These are phyloP conservation scores for Colletotrichum truncatum DNA, from an alignment of 2,329 filamentous ascomycete genomes.

Conservation along the genomic window DNA sequence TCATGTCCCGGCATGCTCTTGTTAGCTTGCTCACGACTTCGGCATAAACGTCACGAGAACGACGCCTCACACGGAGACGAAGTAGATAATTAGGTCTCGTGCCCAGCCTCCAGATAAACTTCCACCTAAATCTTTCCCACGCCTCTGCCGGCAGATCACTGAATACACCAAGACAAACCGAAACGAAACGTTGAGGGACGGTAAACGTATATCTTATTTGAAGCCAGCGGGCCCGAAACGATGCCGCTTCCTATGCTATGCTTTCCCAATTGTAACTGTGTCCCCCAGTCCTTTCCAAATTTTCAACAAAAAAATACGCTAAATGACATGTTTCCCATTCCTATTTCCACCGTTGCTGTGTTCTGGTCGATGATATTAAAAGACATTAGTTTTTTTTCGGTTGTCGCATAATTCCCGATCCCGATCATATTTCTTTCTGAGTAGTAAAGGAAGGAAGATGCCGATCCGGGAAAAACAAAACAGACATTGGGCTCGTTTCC, in stretches of 20 bases:
- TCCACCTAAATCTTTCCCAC: background rate
- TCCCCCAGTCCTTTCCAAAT: background rate
- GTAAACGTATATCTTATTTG: background rate
- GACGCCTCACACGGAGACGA: background rate
- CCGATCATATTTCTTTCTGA: background rate
- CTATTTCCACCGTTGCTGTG: constrained; percentile 1
- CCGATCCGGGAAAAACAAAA: background rate
- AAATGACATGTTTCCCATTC: background rate
- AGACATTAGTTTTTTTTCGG: constrained; percentile 19
- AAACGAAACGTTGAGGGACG: background rate
- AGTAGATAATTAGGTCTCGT: constrained; percentile 9
- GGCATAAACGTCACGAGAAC: background rate
- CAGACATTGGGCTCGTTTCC: background rate
- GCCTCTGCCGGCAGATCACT: background rate
- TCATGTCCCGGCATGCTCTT: background rate
- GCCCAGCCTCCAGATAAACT: background rate
- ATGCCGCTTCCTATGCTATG: background rate
- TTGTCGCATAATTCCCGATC: background rate
- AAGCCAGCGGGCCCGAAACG: background rate
- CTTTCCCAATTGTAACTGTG: background rate
- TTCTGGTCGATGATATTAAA: constrained; percentile 19
- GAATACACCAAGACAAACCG: background rate
- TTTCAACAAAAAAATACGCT: background rate
- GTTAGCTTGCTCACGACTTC: background rate
- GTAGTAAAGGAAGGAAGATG: background rate